phyloP scores from a whole-genome alignment of 164 flowering plant genomes.

The Sedum album region DNA sequence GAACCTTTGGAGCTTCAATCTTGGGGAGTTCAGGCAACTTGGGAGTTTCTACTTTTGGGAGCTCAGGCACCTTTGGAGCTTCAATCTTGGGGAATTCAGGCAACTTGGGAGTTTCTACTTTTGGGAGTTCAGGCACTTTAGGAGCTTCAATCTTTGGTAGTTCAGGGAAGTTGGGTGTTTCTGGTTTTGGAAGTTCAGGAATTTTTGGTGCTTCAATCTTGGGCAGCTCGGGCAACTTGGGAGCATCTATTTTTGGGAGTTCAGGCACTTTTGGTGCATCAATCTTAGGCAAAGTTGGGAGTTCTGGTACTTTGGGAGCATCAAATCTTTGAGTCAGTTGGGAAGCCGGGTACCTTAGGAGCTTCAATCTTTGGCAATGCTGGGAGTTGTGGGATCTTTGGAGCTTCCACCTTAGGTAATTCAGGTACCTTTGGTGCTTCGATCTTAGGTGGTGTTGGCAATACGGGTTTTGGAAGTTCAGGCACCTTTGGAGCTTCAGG shows the following conservation, averaged over 20 bases:
- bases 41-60: background rate
- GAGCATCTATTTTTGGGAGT: conserved; percentile 1
- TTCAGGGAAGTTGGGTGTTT: conserved; percentile 6
- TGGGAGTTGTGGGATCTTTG: background rate
- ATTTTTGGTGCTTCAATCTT: background rate
- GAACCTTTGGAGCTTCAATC: background rate
- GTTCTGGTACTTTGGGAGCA: background rate
- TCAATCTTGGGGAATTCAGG: background rate
- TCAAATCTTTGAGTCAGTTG: background rate
- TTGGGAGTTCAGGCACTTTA: background rate
- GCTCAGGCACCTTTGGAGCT: background rate
- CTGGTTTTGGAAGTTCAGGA: background rate
- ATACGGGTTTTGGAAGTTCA: background rate
- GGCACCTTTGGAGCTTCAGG: conserved; percentile 4
- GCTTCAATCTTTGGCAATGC: background rate
- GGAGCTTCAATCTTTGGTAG: conserved; percentile 7
- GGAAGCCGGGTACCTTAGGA: background rate
- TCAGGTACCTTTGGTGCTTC: conserved; percentile 2
- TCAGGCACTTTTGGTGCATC: conserved; percentile 16
- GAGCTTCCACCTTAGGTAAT: background rate
- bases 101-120: background rate
- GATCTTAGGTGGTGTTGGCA: conserved; percentile 4
- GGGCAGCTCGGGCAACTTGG: background rate
- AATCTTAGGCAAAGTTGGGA: conserved; percentile 7
- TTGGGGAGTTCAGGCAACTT: background rate